Base-by-base conservation (phyloP, 768 basidiomycete genomes). In the Coprinopsis sp. region DNA sequence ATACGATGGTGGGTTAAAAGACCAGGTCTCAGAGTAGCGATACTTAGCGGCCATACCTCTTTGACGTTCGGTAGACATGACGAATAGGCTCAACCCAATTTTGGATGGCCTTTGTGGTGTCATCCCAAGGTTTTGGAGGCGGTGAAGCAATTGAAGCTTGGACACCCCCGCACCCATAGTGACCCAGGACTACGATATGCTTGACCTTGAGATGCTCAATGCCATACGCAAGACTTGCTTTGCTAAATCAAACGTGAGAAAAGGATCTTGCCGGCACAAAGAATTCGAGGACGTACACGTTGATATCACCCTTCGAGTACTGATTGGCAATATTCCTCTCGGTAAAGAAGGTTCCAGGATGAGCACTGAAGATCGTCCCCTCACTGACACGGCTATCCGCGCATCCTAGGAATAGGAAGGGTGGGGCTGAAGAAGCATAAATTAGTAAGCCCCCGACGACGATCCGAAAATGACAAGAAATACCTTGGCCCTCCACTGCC, bases 291-390 rank as follows among this genome's bases (percentile, higher is more conserved):
- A 58, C 68, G 46, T 43, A 70, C 69, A 61, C 61, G 39, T 66
- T 70, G 23, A 54, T 39, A 47, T 72, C 70, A 2, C 56, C 56
- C 12, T 54, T 53, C 33, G 62, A 60, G 52, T 63, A 70, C 49
- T 67, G 68, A 47, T 72, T 72, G n/a, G 67, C 69, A 21, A 70
- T 68, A 49, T 69, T 72, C 2, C 68, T 62, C 28, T 65, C 55
- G 6, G 66, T 63, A 56, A 72, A 72, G 4, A 70, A 50, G 1
- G 64, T 68, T 13, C 70, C 70, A 2, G 65, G 68, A 22, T 64
- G 61, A 12, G 44, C 39, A 22, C 27, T 22, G 33, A 52, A 52
- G 27, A 50, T 34, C 22, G 29, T 44, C 21, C 44, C 37, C 25
- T 37, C 37, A 19, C 47, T 51, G 44, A 44, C 40, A 31, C 47